phyloP scores from a whole-genome alignment of 2,329 filamentous ascomycete genomes.

The Sclerotiophoma versabilis region DNA sequence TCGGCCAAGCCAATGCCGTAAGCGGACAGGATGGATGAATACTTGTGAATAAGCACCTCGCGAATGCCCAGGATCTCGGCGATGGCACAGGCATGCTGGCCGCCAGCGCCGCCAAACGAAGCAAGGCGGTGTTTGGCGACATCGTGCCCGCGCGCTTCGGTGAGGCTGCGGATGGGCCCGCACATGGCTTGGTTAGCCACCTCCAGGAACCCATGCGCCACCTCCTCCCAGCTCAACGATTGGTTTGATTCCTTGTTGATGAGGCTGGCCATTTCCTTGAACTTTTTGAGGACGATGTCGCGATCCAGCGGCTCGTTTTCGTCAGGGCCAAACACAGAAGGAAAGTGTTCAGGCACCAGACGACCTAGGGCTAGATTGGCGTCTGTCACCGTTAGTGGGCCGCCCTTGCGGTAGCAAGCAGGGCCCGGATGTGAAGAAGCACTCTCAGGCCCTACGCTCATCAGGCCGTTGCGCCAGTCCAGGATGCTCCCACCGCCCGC shows the following conservation, averaged over 20 bases:
- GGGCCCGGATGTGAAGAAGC: constrained; percentile 85
- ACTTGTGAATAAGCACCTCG: constrained; percentile 81
- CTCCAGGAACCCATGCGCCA: constrained; percentile 83
- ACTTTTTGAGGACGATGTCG: constrained; percentile 72
- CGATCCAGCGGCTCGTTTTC: constrained; percentile 79
- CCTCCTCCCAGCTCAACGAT: constrained; percentile 68
- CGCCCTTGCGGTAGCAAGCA: constrained; percentile 85
- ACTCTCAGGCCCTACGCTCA: constrained; percentile 84
- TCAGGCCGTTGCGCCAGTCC: constrained; percentile 84
- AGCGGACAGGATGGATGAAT: constrained; percentile 84
- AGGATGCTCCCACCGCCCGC: constrained; percentile 82
- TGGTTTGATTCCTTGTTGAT: constrained; percentile 64
- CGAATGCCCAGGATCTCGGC: constrained; percentile 79
- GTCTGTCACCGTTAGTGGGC: constrained; percentile 85
- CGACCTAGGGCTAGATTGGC: constrained; percentile 84
- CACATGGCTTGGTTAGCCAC: constrained; percentile 90
- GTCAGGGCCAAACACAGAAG: constrained; percentile 86
- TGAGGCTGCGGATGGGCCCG: constrained; percentile 82
- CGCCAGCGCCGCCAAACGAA: constrained; percentile 87
- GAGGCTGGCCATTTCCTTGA: constrained; percentile 74
- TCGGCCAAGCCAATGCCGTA: constrained; percentile 87
- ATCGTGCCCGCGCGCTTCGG: constrained; percentile 87
- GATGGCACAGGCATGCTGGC: constrained; percentile 88
- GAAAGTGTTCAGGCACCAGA: constrained; percentile 84
- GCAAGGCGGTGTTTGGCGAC: constrained; percentile 83